Evolutionary conservation across 2,329 filamentous ascomycete species (phyloP).

Genomic region (Penicillium verrucosum): DNA sequence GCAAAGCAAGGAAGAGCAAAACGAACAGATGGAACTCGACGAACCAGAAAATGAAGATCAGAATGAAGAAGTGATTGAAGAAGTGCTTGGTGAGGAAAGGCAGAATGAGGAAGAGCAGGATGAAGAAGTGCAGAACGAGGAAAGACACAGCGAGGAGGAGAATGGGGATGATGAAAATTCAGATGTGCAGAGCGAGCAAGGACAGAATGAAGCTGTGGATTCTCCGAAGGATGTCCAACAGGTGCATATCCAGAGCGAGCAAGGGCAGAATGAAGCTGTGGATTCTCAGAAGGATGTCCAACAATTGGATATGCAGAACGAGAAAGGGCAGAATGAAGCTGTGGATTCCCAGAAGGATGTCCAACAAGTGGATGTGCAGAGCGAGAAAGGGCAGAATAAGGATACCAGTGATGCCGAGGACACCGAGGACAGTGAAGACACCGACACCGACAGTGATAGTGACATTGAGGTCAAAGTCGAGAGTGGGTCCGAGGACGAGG

Average conservation of each 20-base stretch:
- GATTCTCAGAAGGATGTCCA: neutral
- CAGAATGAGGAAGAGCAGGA: neutral
- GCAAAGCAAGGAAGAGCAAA: neutral
- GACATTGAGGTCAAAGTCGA: neutral
- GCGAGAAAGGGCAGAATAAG: neutral
- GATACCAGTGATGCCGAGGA: neutral
- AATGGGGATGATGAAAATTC: neutral
- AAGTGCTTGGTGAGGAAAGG: neutral
- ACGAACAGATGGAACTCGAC: neutral
- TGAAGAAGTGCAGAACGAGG: neutral
- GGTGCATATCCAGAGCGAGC: neutral
- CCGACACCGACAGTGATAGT: neutral
- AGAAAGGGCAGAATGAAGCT: neutral
- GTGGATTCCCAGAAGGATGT: neutral
- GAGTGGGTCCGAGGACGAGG: neutral
- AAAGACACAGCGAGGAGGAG: neutral
- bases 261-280: neutral
- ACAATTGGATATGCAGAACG: too few species aligned
- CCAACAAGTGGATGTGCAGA: neutral
- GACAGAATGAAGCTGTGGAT: neutral
- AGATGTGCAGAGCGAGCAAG: neutral
- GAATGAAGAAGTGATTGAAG: neutral
- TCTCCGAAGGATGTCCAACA: neutral
- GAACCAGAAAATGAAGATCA: neutral
- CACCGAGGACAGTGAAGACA: neutral